Conservation (phyloP, 1,284 basidiomycete species). For the Apiotrichum gamsii region DNA sequence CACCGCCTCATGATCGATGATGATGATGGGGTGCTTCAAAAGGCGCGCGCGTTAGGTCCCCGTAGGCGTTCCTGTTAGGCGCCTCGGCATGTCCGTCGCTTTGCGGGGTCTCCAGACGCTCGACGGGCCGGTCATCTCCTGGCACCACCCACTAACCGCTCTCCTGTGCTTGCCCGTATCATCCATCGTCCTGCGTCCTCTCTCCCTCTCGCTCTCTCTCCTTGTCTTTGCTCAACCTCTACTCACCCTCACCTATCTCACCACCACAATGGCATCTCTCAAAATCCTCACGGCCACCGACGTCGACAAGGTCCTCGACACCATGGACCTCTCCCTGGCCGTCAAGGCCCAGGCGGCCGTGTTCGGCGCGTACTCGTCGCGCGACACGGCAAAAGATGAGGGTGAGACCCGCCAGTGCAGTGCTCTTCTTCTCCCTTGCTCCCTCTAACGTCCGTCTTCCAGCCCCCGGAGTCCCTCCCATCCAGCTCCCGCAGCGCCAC, state of each 20-base stretch:
- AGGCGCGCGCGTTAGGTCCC: no score
- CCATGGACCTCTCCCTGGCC: constrained; percentile 27
- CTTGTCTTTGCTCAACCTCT: no score
- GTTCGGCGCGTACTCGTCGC: constrained; percentile 34
- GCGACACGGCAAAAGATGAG: constrained; percentile 3
- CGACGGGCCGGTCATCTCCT: no score
- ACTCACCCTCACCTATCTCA: background rate
- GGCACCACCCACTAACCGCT: no score
- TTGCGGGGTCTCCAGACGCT: no score
- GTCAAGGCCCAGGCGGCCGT: constrained; percentile 36
- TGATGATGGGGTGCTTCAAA: no score
- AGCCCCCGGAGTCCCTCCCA: constrained; percentile 12
- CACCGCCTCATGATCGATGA: no score
- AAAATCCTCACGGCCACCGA: constrained; percentile 35
- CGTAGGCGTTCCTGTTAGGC: no score
- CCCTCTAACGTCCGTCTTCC: background rate
- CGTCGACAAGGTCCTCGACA: constrained; percentile 32
- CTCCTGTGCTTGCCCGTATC: no score
- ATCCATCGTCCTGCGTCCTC: no score
- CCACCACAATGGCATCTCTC: background rate
- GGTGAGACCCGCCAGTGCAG: constrained; percentile 5
- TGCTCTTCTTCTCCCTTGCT: background rate
- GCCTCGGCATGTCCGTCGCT: no score
- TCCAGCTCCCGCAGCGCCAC: constrained; percentile 40
- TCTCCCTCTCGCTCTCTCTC: no score